phyloP scores from a whole-genome alignment of 2,329 filamentous ascomycete genomes.

The Diplodia corticola region DNA sequence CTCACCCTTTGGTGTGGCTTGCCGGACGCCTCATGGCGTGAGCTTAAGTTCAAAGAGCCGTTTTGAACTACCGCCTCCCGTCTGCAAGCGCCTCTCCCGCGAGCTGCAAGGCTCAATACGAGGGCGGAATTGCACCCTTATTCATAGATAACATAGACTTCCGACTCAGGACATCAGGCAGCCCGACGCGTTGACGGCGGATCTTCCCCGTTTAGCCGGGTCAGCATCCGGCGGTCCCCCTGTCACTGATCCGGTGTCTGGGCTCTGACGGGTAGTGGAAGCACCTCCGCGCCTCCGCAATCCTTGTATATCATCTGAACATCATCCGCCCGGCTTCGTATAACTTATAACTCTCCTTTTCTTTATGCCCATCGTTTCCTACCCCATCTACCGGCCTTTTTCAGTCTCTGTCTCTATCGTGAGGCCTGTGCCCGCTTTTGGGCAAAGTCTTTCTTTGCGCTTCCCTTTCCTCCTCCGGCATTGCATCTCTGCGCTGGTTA shows the following conservation, averaged over 20 bases:
- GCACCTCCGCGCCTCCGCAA: slow-evolving; percentile 12
- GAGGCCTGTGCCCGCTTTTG: not conserved
- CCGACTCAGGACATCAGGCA: not conserved
- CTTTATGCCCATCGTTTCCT: not conserved
- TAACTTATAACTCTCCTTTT: not conserved
- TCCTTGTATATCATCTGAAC: slow-evolving; percentile 16
- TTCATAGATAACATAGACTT: not conserved
- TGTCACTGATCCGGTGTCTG: not conserved
- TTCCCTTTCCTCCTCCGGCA: not conserved
- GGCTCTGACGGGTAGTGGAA: not conserved
- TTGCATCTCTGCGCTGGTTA: not conserved
- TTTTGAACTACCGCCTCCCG: not conserved
- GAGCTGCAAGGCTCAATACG: not conserved
- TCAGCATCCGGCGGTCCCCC: not conserved
- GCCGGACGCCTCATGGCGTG: slow-evolving; percentile 1
- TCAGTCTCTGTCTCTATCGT: not conserved
- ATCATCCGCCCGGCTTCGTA: slow-evolving; percentile 15
- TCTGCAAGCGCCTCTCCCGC: not conserved
- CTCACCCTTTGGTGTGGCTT: not conserved
- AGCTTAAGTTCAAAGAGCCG: not conserved
- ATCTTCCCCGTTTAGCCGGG: not conserved
- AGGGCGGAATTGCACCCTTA: not conserved
- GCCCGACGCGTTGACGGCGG: not conserved
- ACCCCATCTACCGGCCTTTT: not conserved
- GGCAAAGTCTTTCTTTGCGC: not conserved